These are phyloP conservation scores for Starmera caribaea DNA, from an alignment of 805 yeast species.

Conservation along the genomic window DNA sequence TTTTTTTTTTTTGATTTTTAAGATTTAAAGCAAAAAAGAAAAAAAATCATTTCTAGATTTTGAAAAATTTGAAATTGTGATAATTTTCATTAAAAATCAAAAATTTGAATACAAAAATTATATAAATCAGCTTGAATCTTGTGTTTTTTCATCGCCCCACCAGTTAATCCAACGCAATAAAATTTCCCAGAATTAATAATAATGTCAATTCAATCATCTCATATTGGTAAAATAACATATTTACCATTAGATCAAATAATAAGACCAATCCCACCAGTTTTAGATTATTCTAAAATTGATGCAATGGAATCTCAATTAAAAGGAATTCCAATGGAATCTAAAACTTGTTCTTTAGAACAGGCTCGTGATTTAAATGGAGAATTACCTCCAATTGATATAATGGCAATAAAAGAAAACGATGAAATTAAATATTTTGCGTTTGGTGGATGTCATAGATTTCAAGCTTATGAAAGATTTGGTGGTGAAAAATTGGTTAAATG, in stretches of 20 bases:
- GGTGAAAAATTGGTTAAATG: conserved; percentile 50
- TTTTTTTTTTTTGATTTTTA: too few species aligned
- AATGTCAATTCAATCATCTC: conserved; percentile 66
- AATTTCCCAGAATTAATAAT: not conserved
- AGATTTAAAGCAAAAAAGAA: not conserved
- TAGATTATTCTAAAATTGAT: conserved; percentile 64
- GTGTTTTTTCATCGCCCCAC: not conserved
- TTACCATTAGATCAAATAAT: conserved; percentile 60
- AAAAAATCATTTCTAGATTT: not conserved
- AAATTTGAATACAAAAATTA: not conserved
- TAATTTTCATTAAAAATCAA: not conserved
- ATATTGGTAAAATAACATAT: conserved; percentile 38
- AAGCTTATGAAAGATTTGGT: conserved; percentile 60
- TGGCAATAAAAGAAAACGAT: conserved; percentile 57
- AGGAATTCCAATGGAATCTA: conserved; percentile 54
- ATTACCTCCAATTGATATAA: conserved; percentile 75
- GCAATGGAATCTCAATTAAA: conserved; percentile 67
- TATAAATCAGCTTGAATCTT: not conserved
- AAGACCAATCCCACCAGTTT: conserved; percentile 80
- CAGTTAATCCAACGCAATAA: not conserved
- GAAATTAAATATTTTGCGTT: conserved; percentile 64
- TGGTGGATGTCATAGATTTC: conserved; percentile 88
- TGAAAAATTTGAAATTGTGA: not conserved
- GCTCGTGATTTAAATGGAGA: conserved; percentile 39
- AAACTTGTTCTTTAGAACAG: conserved; percentile 41